A percentile compares a stretch with the other conserved stretches of the same genome.
These are phyloP conservation scores for Helicocarpus griseus DNA, from an alignment of 2,329 filamentous ascomycete genomes.

Conservation along the genomic window DNA sequence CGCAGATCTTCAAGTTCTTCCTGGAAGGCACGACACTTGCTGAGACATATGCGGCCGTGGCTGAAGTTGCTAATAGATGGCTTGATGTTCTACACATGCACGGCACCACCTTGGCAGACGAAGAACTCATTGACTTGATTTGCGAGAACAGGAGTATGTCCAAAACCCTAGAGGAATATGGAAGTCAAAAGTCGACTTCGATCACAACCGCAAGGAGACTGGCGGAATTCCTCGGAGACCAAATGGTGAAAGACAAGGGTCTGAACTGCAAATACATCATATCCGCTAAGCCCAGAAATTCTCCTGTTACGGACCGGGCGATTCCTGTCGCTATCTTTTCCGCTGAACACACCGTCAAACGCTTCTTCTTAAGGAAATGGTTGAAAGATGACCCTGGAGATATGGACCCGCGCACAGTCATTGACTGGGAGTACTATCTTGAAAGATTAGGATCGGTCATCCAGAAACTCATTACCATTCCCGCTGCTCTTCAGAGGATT, in stretches of 20 bases:
- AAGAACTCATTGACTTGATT: slow-evolving; percentile 98
- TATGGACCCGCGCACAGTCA: slow-evolving; percentile 78
- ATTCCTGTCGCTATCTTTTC: slow-evolving; percentile 96
- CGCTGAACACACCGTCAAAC: slow-evolving; percentile 77
- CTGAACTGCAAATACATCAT: slow-evolving; percentile 99
- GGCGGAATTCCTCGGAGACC: slow-evolving; percentile 91
- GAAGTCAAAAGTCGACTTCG: slow-evolving; percentile 91
- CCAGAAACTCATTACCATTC: slow-evolving; percentile 97
- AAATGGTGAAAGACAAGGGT: slow-evolving; percentile 99
- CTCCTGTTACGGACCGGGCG: slow-evolving; percentile 88
- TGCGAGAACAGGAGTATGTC: slow-evolving; percentile 98
- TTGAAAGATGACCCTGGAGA: slow-evolving; percentile 83
- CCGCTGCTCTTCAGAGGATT: slow-evolving; percentile 88
- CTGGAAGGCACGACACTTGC: slow-evolving; percentile 77
- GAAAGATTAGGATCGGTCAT: slow-evolving; percentile 95
- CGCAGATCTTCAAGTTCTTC: slow-evolving; percentile 99
- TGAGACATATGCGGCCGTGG: slow-evolving; percentile 85
- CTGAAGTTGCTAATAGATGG: slow-evolving; percentile 93
- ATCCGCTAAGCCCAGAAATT: slow-evolving; percentile 72
- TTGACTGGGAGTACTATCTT: slow-evolving; percentile 96
- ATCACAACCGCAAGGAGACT: slow-evolving; percentile 94
- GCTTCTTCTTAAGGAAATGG: slow-evolving; percentile 89
- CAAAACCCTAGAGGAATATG: slow-evolving; percentile 95
- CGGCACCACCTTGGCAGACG: slow-evolving; percentile 81
- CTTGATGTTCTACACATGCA: slow-evolving; percentile 86